Evolutionary conservation across 768 basidiomycete genomes (phyloP).

Genomic region (Polyporus arcularius): DNA sequence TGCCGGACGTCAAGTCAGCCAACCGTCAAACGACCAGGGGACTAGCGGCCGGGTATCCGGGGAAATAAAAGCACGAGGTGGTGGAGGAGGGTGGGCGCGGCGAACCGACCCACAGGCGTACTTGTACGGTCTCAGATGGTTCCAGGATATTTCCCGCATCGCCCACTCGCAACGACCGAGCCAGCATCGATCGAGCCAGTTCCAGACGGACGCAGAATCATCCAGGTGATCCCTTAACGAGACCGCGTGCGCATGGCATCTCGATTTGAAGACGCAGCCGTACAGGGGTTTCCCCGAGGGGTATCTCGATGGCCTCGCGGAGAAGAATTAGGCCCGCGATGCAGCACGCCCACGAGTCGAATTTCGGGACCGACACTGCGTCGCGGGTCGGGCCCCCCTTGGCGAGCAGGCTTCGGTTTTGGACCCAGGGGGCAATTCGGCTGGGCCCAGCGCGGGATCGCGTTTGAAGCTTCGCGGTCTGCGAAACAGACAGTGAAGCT

Average conservation of each 20-base stretch:
- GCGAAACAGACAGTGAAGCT: no score
- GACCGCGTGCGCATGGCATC: neutral
- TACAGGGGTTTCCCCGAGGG: neutral
- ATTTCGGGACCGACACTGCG: neutral
- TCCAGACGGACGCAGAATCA: neutral
- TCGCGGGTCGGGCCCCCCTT: no score
- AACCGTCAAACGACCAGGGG: neutral
- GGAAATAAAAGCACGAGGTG: neutral
- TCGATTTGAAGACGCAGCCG: neutral
- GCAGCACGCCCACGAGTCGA: neutral
- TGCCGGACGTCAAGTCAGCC: conserved; percentile 31
- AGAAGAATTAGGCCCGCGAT: neutral
- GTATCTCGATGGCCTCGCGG: neutral
- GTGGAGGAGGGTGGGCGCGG: neutral
- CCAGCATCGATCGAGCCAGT: neutral
- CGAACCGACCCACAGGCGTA: neutral
- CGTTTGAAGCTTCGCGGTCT: no score
- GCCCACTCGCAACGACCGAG: conserved; percentile 11
- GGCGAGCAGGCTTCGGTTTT: no score
- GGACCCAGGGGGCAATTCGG: no score
- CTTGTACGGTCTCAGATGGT: neutral
- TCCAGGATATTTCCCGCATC: neutral
- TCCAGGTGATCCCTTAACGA: no score
- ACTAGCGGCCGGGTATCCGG: neutral
- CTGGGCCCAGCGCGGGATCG: no score